These are phyloP conservation scores for Lachnellula arida DNA, from an alignment of 2,329 filamentous ascomycete genomes.

Conservation along the genomic window DNA sequence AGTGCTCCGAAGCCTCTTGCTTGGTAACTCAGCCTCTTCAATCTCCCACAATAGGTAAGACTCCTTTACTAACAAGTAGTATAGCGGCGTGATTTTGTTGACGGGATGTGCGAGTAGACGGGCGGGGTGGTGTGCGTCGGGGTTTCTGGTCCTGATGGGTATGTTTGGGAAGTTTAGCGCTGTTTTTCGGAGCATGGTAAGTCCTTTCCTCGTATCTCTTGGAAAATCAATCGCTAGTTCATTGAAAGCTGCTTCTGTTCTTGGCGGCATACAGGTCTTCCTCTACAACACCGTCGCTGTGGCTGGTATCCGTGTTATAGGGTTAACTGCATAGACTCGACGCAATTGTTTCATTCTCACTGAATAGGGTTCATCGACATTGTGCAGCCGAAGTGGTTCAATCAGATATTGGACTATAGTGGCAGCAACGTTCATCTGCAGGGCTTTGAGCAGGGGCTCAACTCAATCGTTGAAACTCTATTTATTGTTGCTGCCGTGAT, in stretches of 20 bases:
- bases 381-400: conserved; percentile 37
- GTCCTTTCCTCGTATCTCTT: not conserved
- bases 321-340: conserved; percentile 56
- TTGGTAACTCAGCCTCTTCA: conserved; percentile 32
- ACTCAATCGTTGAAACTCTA: conserved; percentile 38
- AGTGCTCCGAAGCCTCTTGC: conserved; percentile 55
- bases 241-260: conserved; percentile 40
- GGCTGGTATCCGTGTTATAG: conserved; percentile 62
- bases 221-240: not conserved
- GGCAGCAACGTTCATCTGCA: conserved; percentile 34
- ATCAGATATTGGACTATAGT: conserved; percentile 35
- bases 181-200: conserved; percentile 56
- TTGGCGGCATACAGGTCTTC: conserved; percentile 54
- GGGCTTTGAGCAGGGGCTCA: conserved; percentile 39
- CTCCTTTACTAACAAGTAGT: too few relatives aligned
- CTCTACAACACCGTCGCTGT: conserved; percentile 62
- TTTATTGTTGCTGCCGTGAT: conserved; percentile 41
- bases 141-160: conserved; percentile 64
- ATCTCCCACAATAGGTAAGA: not conserved
- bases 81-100: conserved; percentile 64
- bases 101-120: conserved; percentile 65
- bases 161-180: conserved; percentile 68
- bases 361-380: conserved; percentile 50
- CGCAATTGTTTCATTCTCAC: conserved; percentile 64
- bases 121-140: conserved; percentile 61